A percentile compares a stretch with the other conserved stretches of the same genome.
phyloP scores from a whole-genome alignment of 345 rosid genomes.

The Rubroshorea leprosula region DNA sequence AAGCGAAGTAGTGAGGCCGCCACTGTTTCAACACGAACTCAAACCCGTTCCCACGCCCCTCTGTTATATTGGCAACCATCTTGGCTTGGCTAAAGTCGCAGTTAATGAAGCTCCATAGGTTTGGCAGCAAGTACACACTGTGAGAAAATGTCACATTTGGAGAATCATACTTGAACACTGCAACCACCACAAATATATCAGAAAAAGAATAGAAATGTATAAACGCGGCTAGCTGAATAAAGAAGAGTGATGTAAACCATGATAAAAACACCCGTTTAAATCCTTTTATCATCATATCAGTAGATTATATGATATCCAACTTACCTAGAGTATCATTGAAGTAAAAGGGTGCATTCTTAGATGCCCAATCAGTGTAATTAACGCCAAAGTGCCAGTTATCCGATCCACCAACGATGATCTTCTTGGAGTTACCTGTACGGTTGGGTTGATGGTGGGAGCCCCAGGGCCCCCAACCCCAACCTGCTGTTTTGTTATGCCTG shows the following conservation, averaged over 20 bases:
- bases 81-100: slow-evolving; percentile 49
- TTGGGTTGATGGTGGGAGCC: slow-evolving; percentile 14
- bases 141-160: slow-evolving; percentile 51
- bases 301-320: too few species aligned
- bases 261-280: too few species aligned
- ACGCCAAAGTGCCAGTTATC: slow-evolving; percentile 60
- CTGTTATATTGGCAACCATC: slow-evolving; percentile 42
- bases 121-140: slow-evolving; percentile 53
- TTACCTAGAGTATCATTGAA: slow-evolving; percentile 64
- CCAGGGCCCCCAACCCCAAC: slow-evolving; percentile 13
- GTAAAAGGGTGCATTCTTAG: slow-evolving; percentile 47
- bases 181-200: too few species aligned
- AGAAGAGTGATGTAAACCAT: background rate
- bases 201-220: too few species aligned
- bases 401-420: slow-evolving; percentile 58
- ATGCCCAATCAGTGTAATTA: slow-evolving; percentile 59
- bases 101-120: slow-evolving; percentile 36
- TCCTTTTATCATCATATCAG: too few species aligned
- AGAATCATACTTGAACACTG: slow-evolving; percentile 72
- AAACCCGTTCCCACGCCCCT: slow-evolving; percentile 61
- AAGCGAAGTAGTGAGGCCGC: slow-evolving; percentile 59
- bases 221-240: too few species aligned
- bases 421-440: slow-evolving; percentile 24
- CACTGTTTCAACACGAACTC: slow-evolving; percentile 37
- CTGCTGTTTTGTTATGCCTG: slow-evolving; percentile 4